A percentile compares a stretch with the other conserved stretches of the same genome.
Evolutionary conservation across 192 early-diverging fungal genomes (phyloP).

Genomic region (Umbelopsis sp.): DNA sequence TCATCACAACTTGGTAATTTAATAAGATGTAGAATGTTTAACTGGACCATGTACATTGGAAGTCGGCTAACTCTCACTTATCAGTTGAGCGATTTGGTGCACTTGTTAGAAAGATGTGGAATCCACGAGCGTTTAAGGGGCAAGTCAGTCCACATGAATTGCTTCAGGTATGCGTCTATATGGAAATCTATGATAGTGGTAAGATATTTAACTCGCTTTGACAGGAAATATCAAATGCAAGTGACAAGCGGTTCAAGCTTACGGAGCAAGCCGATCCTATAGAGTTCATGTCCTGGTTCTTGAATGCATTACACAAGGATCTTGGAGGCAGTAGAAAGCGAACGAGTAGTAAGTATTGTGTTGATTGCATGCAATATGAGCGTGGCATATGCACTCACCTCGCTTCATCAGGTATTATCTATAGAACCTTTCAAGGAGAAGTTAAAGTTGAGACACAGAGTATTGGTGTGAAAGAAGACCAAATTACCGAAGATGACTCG

Average conservation of each 20-base stretch:
- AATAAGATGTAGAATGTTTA: background rate
- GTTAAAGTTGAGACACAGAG: conserved; percentile 71
- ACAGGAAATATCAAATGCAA: conserved; percentile 82
- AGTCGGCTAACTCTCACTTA: too few relatives aligned
- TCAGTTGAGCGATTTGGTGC: conserved; percentile 78
- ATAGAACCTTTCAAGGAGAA: conserved; percentile 86
- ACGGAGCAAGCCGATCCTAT: conserved; percentile 82
- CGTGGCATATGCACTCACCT: too few relatives aligned
- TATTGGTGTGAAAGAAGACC: conserved; percentile 46
- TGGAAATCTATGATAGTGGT: conserved; percentile 4
- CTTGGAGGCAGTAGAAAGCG: conserved; percentile 80
- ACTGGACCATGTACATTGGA: background rate
- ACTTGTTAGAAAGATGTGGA: conserved; percentile 91
- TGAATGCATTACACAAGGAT: conserved; percentile 87
- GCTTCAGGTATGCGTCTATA: conserved; percentile 60
- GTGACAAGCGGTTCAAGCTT: conserved; percentile 76
- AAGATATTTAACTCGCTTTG: background rate
- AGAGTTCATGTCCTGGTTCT: conserved; percentile 89
- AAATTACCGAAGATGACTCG: conserved; percentile 39
- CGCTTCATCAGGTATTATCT: conserved; percentile 57
- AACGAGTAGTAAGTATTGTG: conserved; percentile 57
- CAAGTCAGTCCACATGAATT: conserved; percentile 97
- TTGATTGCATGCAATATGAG: too few relatives aligned
- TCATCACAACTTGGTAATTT: conserved; percentile 52
- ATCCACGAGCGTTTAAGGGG: conserved; percentile 85